Evolutionary conservation across 805 yeast genomes (phyloP).

Genomic region (Gaillardinia entomophila): DNA sequence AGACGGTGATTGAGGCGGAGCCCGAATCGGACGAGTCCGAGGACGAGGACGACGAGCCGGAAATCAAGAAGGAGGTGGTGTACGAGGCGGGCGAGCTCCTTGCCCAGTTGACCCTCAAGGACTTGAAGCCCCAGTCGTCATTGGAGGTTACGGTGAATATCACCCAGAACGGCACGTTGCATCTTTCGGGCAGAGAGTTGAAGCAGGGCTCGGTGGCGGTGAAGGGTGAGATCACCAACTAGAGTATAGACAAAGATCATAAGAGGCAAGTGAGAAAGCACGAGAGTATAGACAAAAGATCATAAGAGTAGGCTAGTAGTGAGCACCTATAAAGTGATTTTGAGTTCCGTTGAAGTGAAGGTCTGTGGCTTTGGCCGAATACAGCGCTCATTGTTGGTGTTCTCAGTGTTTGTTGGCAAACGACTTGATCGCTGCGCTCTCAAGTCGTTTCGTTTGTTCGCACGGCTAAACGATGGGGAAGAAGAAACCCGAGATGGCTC

Average conservation of each 20-base stretch:
- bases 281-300: too few species aligned
- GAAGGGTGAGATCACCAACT: conserved; percentile 49
- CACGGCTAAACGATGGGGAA: too few species aligned
- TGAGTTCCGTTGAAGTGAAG: too few species aligned
- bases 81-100: conserved; percentile 68
- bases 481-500: conserved; percentile 41
- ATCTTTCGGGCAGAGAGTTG: conserved; percentile 61
- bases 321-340: too few species aligned
- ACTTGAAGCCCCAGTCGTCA: conserved; percentile 55
- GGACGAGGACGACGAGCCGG: conserved; percentile 81
- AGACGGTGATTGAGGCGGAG: conserved; percentile 70
- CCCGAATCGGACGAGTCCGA: conserved; percentile 44
- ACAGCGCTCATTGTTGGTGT: too few species aligned
- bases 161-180: conserved; percentile 59
- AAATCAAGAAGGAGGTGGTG: conserved; percentile 68
- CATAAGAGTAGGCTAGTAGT: too few species aligned
- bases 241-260: neutral
- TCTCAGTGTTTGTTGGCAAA: too few species aligned
- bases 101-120: conserved; percentile 73
- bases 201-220: conserved; percentile 51
- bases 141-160: conserved; percentile 67
- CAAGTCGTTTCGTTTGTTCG: too few species aligned
- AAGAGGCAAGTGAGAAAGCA: neutral
- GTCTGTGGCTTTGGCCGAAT: too few species aligned
- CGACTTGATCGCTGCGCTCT: too few species aligned